Evolutionary conservation across 306 rosid genomes (phyloP).

Genomic region (Lathyrus oleraceus): DNA sequence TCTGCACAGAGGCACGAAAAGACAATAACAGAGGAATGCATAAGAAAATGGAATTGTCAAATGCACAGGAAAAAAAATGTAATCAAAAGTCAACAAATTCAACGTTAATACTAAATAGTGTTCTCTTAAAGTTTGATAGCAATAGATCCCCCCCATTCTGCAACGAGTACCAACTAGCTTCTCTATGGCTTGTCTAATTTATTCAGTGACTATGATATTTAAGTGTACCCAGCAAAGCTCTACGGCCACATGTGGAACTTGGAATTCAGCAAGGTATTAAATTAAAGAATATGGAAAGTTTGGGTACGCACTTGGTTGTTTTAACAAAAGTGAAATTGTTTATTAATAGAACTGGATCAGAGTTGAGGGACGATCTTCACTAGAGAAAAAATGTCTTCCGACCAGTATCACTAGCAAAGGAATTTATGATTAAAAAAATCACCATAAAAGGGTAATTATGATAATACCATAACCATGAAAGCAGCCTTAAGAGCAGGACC

Average conservation of each 20-base stretch:
- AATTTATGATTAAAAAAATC: not conserved
- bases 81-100: conserved; percentile 6
- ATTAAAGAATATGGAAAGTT: conserved; percentile 13
- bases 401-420: conserved; percentile 14
- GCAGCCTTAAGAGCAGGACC: conserved; percentile 97
- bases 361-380: conserved; percentile 12
- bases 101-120: not conserved
- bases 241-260: conserved; percentile 1
- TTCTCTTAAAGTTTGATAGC: conserved; percentile 16
- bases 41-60: conserved; percentile 22
- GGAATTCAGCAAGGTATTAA: conserved; percentile 17
- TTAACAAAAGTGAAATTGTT: not conserved
- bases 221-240: conserved; percentile 18
- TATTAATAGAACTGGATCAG: conserved; percentile 12
- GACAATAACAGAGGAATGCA: conserved; percentile 30
- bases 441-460: conserved; percentile 17
- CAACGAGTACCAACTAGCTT: conserved; percentile 25
- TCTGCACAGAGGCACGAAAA: conserved; percentile 54
- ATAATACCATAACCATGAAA: conserved; percentile 84
- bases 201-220: conserved; percentile 9
- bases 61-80: conserved; percentile 25
- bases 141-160: conserved; percentile 22
- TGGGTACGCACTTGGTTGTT: conserved; percentile 7
- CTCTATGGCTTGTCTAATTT: conserved; percentile 33
- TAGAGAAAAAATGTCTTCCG: not conserved